phyloP scores from a whole-genome alignment of 2,329 filamentous ascomycete species.

The Diaporthe citriasiana region DNA sequence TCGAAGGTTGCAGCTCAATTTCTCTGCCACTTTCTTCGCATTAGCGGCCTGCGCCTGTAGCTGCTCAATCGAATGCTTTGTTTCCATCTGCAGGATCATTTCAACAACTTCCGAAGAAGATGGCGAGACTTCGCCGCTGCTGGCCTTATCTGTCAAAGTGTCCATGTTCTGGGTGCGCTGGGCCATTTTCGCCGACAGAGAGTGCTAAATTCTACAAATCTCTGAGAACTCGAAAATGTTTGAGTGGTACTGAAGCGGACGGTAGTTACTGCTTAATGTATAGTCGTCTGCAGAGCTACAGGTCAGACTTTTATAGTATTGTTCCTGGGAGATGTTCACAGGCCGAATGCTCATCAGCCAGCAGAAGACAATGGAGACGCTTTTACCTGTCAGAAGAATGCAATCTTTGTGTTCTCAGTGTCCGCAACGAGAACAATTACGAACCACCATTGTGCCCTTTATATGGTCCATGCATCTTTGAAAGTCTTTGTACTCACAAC shows the following conservation, averaged over 20 bases:
- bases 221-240: neutral
- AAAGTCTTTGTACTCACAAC: no score
- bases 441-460: no score
- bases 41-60: neutral
- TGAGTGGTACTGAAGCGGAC: neutral
- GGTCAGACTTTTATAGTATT: neutral
- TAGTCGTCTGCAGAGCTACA: neutral
- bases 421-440: no score
- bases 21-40: neutral
- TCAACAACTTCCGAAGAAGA: neutral
- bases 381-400: no score
- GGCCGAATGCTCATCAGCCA: no score
- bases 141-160: neutral
- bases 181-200: neutral
- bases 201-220: neutral
- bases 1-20: neutral
- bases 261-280: no score
- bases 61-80: neutral
- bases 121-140: neutral
- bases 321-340: no score
- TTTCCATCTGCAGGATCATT: neutral
- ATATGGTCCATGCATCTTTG: no score
- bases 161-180: neutral
- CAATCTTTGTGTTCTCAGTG: no score
- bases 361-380: no score